Percentiles rank a stretch among this genome's conserved stretches.
These are phyloP conservation scores for Xylaria digitata DNA, from an alignment of 2,329 filamentous ascomycete species.

Conservation along the genomic window DNA sequence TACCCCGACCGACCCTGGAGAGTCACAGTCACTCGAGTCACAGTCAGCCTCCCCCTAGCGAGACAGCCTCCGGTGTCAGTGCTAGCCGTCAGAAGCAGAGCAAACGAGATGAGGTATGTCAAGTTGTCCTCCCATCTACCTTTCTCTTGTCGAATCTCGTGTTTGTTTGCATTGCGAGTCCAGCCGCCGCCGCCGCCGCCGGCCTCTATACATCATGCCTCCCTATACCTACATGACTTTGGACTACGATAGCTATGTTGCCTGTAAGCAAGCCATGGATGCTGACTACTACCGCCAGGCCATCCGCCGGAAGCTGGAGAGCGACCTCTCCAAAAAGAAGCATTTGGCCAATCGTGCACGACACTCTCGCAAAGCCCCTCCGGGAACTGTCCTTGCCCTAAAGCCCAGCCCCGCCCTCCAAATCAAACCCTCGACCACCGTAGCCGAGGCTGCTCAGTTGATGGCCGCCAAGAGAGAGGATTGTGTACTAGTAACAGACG, in stretches of 20 bases:
- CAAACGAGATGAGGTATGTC: slow-evolving; percentile 95
- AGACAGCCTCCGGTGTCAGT: slow-evolving; percentile 77
- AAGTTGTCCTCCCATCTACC: slow-evolving; percentile 27
- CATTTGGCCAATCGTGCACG: slow-evolving; percentile 80
- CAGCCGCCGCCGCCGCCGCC: background rate
- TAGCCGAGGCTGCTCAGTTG: slow-evolving; percentile 95
- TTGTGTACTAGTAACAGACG: slow-evolving; percentile 96
- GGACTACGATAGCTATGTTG: slow-evolving; percentile 36
- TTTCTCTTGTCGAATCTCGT: slow-evolving; percentile 28
- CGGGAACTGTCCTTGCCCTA: slow-evolving; percentile 93
- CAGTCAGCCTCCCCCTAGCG: slow-evolving; percentile 62
- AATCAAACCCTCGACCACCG: slow-evolving; percentile 94
- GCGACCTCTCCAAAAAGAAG: slow-evolving; percentile 97
- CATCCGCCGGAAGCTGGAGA: slow-evolving; percentile 96
- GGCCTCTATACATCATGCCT: slow-evolving; percentile 8
- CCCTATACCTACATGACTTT: slow-evolving; percentile 27
- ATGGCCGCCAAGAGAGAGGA: slow-evolving; percentile 99
- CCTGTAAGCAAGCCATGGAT: slow-evolving; percentile 39
- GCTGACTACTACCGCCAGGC: slow-evolving; percentile 70
- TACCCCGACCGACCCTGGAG: slow-evolving; percentile 79
- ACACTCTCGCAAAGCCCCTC: slow-evolving; percentile 91
- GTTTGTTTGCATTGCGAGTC: slow-evolving; percentile 16
- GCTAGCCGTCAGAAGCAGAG: slow-evolving; percentile 95
- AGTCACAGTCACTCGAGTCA: slow-evolving; percentile 54
- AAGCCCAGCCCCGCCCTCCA: slow-evolving; percentile 96